Base-by-base conservation (phyloP, 257 asterid genomes). In the Parsonsia alboflavescens region DNA sequence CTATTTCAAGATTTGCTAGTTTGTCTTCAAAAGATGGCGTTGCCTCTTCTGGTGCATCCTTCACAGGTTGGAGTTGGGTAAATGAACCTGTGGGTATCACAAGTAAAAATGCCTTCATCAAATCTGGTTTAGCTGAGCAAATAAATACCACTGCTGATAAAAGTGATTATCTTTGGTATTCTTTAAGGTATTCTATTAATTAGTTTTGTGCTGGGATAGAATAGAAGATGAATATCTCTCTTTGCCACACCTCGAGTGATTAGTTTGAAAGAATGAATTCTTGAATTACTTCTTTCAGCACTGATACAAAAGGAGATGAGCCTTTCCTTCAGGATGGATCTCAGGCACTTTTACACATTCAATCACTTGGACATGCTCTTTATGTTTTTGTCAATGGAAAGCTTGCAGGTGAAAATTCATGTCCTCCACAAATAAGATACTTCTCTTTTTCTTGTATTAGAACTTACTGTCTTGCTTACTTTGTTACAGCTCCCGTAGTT, bases 121-220 rank as follows among this genome's bases (percentile, higher is more conserved):
- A 81, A 77, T 62, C 9, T 48, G 97, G 94, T 53, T 75, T 93
- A 49, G 68, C 80, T 46, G 98, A 93, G 71, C 98, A 93, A 84
- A 93, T 93, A 80, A 91, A 87, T 75, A 93, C 95, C 0, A 90
- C 97, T 59, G 91, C 92, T 72, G 97, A 91, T 80, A 82, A 72
- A 78, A 93, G 96, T 75, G 97, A 91, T 77, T 88, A 88, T 75
- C 84, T 91, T 57, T 91, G 97, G 98, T 93, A 93, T 79, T 89
- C 98, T 26, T 15, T 72, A 72, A 88, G 97, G 98, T 93, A 88
- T 19, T 46, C 33, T 22, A 30, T 36, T 46, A 24, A 69, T 45
- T 10, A 39, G 10, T 68, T 70, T 53, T 2, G 33, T 53, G 6
- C 26, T 69, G 26, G 30, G 36, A 74, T 69, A 44, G n/a, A 65